Conservation (phyloP, 2,329 filamentous ascomycete genomes). For the Orbilia ellipsospora region DNA sequence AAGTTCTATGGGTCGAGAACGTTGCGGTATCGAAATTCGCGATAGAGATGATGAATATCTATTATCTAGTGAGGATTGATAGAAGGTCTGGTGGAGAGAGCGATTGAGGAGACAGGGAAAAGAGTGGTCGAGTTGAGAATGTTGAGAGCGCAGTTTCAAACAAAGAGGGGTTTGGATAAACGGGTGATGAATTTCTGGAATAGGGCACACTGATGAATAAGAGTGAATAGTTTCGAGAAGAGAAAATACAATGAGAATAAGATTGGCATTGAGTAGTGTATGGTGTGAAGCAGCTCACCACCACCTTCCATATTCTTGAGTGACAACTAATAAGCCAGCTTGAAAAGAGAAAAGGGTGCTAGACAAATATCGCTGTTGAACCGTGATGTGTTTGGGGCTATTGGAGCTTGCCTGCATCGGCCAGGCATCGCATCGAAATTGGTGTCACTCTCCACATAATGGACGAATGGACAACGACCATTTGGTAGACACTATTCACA, state of each 20-base stretch:
- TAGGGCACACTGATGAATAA: background rate
- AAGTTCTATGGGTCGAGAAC: too few species aligned
- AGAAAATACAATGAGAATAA: background rate
- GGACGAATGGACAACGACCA: slow-evolving; percentile 52
- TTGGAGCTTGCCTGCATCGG: slow-evolving; percentile 47
- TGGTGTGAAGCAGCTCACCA: background rate
- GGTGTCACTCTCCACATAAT: slow-evolving; percentile 36
- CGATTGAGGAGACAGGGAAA: too few species aligned
- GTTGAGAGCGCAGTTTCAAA: background rate
- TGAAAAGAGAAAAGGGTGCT: slow-evolving; percentile 39
- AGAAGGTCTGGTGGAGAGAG: too few species aligned
- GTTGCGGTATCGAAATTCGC: too few species aligned
- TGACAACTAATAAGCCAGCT: slow-evolving; percentile 24
- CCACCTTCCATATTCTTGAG: slow-evolving; percentile 18
- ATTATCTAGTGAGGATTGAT: too few species aligned
- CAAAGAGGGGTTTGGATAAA: background rate
- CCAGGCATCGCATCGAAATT: slow-evolving; percentile 54
- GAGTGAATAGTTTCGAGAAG: slow-evolving; percentile 1
- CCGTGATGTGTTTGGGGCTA: slow-evolving; percentile 52
- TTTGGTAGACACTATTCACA: slow-evolving; percentile 53
- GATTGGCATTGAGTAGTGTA: background rate
- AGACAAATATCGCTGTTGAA: background rate
- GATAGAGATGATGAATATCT: too few species aligned
- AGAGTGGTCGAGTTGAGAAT: background rate
- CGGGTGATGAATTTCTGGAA: background rate